Evolutionary conservation across 164 flowering plant genomes (phyloP).

Genomic region (Piper longum): DNA sequence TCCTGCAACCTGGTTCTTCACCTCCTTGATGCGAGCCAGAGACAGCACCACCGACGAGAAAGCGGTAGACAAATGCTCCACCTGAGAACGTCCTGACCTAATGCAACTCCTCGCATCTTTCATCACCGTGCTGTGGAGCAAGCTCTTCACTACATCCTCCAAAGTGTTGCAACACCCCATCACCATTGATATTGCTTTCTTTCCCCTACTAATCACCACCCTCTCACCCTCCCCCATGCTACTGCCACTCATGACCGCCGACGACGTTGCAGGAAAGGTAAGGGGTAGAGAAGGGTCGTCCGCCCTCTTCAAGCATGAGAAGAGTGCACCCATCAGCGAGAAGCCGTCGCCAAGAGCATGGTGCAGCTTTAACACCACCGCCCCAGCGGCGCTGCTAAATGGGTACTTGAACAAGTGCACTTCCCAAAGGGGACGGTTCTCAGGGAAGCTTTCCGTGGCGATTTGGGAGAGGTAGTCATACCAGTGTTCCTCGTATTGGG

Average conservation of each 20-base stretch:
- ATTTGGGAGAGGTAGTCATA: slow-evolving; percentile 29
- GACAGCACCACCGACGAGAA: slow-evolving; percentile 14
- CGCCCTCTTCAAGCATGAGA: slow-evolving; percentile 36
- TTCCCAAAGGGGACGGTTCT: slow-evolving; percentile 44
- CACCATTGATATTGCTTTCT: background rate
- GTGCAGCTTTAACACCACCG: slow-evolving; percentile 40
- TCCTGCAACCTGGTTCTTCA: slow-evolving; percentile 33
- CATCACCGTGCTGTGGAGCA: slow-evolving; percentile 21
- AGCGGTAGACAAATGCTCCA: slow-evolving; percentile 19
- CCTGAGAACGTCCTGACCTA: slow-evolving; percentile 21
- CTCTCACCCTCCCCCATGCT: no score
- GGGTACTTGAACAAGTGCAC: slow-evolving; percentile 43
- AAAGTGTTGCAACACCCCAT: slow-evolving; percentile 11
- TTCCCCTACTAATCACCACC: background rate
- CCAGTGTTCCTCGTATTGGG: slow-evolving; percentile 20
- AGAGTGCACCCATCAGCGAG: slow-evolving; percentile 53
- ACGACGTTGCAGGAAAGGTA: slow-evolving; percentile 24
- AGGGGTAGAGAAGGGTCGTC: slow-evolving; percentile 42
- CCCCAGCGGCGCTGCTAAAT: slow-evolving; percentile 34
- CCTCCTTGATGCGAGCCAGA: slow-evolving; percentile 31
- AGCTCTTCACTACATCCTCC: slow-evolving; percentile 26
- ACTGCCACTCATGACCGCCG: background rate
- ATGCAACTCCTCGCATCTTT: slow-evolving; percentile 35
- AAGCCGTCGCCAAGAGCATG: slow-evolving; percentile 65
- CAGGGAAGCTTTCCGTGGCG: slow-evolving; percentile 23